Evolutionary conservation across 2,329 filamentous ascomycete genomes (phyloP).

Genomic region (Clarireedia homoeocarpa): DNA sequence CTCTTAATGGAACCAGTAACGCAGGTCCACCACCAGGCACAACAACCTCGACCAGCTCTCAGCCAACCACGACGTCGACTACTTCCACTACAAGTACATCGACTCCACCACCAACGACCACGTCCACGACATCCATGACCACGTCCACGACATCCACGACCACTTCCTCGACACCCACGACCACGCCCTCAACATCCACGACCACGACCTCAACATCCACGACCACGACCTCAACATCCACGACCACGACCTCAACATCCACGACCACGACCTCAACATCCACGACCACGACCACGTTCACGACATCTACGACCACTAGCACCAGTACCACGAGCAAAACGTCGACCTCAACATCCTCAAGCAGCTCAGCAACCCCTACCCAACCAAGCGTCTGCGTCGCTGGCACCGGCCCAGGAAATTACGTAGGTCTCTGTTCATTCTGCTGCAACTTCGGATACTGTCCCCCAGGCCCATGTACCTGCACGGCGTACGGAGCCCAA

Average conservation of each 20-base stretch:
- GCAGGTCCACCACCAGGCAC: conserved; percentile 2
- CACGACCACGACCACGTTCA: not conserved
- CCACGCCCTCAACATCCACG: not conserved
- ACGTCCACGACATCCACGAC: not conserved
- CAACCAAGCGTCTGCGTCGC: conserved; percentile 15
- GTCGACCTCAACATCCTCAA: not conserved
- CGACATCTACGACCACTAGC: not conserved
- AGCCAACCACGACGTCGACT: conserved; percentile 1
- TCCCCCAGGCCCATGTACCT: conserved; percentile 19
- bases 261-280: not conserved
- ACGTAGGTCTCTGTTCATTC: conserved; percentile 32
- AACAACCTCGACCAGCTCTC: conserved; percentile 3
- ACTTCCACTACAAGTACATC: not conserved
- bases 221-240: too few relatives aligned
- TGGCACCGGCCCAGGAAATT: conserved; percentile 29
- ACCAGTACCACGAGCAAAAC: not conserved
- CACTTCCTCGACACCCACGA: not conserved
- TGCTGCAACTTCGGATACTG: conserved; percentile 23
- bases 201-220: not conserved
- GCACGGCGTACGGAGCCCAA: conserved; percentile 13
- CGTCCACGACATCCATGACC: not conserved
- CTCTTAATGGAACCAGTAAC: conserved; percentile 12
- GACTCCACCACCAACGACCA: not conserved
- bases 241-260: not conserved
- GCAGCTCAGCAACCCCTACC: not conserved